These are phyloP conservation scores for Physcomitrium patens DNA, from an alignment of 225 moss, liverwort and hornwort species.

Conservation along the genomic window DNA sequence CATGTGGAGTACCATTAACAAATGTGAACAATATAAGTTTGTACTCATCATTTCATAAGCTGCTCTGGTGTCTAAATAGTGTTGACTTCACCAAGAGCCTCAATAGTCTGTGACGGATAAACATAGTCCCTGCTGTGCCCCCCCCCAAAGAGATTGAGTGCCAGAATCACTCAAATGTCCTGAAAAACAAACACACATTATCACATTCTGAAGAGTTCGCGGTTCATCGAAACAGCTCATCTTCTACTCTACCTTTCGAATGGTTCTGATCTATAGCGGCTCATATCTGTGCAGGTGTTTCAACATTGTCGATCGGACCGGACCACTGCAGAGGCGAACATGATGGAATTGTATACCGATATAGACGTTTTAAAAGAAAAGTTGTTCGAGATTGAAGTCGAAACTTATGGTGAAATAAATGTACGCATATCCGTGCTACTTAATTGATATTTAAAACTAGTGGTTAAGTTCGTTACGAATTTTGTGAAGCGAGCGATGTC, in stretches of 20 bases:
- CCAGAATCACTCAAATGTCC: too few relatives aligned
- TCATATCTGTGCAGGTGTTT: slow-evolving; percentile 51
- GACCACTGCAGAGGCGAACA: slow-evolving; percentile 61
- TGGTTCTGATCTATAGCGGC: background rate
- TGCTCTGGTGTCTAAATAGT: too few relatives aligned
- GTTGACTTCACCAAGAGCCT: too few relatives aligned
- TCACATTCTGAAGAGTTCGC: background rate
- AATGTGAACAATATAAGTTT: background rate
- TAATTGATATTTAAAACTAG: background rate
- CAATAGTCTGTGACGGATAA: too few relatives aligned
- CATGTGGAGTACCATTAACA: background rate
- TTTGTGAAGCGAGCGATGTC: slow-evolving; percentile 7
- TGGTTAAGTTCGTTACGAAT: background rate
- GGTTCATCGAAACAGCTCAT: background rate
- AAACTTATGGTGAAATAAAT: slow-evolving; percentile 86
- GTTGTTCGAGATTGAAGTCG: slow-evolving; percentile 82
- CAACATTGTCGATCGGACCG: slow-evolving; percentile 73
- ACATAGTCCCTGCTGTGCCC: too few relatives aligned
- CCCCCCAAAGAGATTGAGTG: too few relatives aligned
- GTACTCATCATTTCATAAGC: too few relatives aligned
- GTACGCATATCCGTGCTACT: slow-evolving; percentile 31
- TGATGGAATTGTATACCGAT: slow-evolving; percentile 55
- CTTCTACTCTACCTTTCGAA: slow-evolving; percentile 3
- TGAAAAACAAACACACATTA: background rate
- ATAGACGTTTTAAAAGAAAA: slow-evolving; percentile 58